Percentiles rank a stretch among this genome's conserved stretches.
These are phyloP conservation scores for Boletus reticuloceps DNA, from an alignment of 768 basidiomycete species.

Conservation along the genomic window DNA sequence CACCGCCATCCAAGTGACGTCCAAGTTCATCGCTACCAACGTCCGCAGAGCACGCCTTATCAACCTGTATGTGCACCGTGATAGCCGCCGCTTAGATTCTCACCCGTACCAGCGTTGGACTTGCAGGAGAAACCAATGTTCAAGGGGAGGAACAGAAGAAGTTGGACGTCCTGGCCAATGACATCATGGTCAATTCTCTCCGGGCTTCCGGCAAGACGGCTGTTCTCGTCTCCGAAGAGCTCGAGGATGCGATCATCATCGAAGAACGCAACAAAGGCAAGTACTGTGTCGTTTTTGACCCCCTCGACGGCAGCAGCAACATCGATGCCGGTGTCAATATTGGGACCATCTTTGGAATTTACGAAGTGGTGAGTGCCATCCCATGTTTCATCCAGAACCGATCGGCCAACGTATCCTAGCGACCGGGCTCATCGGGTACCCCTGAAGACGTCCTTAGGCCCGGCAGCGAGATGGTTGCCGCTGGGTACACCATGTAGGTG, in stretches of 20 bases:
- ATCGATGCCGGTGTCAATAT: constrained; percentile 99
- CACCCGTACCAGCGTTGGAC: constrained; percentile 69
- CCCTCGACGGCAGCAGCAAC: constrained; percentile 93
- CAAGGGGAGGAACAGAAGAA: constrained; percentile 99
- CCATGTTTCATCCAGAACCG: not conserved
- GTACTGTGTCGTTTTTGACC: constrained; percentile 99
- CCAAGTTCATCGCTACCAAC: constrained; percentile 97
- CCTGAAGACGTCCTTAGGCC: constrained; percentile 89
- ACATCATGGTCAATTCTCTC: constrained; percentile 98
- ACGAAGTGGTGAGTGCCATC: constrained; percentile 68
- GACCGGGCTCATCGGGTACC: constrained; percentile 72
- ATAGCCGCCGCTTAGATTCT: not conserved
- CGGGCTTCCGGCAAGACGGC: constrained; percentile 95
- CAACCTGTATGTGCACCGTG: constrained; percentile 70
- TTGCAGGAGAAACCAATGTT: constrained; percentile 94
- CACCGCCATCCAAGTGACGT: constrained; percentile 93
- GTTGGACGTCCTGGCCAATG: constrained; percentile 94
- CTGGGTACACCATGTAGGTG: constrained; percentile 92
- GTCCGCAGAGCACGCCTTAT: constrained; percentile 96
- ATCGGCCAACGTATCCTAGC: constrained; percentile 38
- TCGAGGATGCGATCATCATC: constrained; percentile 90
- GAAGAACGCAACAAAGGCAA: constrained; percentile 76
- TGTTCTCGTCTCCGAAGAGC: constrained; percentile 95
- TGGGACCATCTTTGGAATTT: constrained; percentile 96
- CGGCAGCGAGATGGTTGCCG: constrained; percentile 95